Evolutionary conservation across 2,329 filamentous ascomycete species (phyloP), one percentile per base, ranked within the genome.

Genomic region (Arthroderma sp.): DNA sequence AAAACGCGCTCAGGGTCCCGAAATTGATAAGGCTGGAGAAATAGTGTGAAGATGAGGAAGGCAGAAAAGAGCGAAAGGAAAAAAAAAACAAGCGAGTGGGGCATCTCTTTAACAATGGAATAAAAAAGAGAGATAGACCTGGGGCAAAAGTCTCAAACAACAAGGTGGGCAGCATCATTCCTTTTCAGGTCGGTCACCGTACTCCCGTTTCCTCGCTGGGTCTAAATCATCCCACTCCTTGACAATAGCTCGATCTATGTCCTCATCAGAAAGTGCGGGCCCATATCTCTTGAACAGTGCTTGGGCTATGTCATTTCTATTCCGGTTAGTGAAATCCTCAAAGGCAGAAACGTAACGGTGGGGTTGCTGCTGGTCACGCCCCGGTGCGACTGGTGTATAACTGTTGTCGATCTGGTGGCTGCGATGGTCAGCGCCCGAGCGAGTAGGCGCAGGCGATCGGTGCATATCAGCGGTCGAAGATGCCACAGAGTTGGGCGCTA

Each of bases 151-250:
- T 3, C 15, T 22, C 15, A 22, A 22, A 22, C 15, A 22, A 22
- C 15, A 22, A 22, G 15, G 15, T 22, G 15, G 15, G 15, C 15
- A 22, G 15, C 15, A 22, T 22, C 15, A 22, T 22, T 43, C 40
- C 33, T 36, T 40, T 29, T 47, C 37, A 33, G 46, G 43, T 29
- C 48, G 43, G 28, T 53, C 51, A 4, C 49, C 51, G 36, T 49
- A 53, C 37, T 45, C 38, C 6, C 54, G 51, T 49, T 67, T 63
- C 42, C 54, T 54, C 48, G 61, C 62, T 15, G 56, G 51, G 42
- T 60, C 43, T 22, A 51, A 28, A 36, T 45, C 43, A 31, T 50
- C 50, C 50, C 50, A 52, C 22, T 51, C 41, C 15, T 49, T 42
- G 28, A 44, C 39, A 15, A 52, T 31, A 6, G 47, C 49, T 10